phyloP scores from a whole-genome alignment of 768 basidiomycete genomes.

The Boletus subparvulus region DNA sequence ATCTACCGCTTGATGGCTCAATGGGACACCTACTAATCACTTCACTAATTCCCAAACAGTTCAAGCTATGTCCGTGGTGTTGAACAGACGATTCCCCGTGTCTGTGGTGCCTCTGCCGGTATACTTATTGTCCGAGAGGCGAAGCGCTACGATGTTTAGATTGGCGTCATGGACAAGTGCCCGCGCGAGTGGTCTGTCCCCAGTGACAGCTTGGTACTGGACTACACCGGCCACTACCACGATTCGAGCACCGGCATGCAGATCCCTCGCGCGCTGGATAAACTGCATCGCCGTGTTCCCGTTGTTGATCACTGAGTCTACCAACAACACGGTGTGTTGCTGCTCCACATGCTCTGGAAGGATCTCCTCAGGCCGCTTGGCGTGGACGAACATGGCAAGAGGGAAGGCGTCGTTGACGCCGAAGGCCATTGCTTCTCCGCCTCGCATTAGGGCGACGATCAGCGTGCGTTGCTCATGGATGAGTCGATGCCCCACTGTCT shows the following conservation, averaged over 20 bases:
- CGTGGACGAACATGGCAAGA: slow-evolving; percentile 16
- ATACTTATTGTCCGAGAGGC: slow-evolving; percentile 15
- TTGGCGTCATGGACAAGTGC: slow-evolving; percentile 13
- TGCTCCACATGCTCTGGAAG: slow-evolving; percentile 13
- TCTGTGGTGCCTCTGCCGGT: slow-evolving; percentile 15
- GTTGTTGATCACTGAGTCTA: slow-evolving; percentile 16
- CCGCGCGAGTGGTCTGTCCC: slow-evolving; percentile 10
- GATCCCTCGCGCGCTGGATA: slow-evolving; percentile 10
- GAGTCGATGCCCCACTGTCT: slow-evolving; percentile 15
- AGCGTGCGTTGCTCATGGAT: slow-evolving; percentile 12
- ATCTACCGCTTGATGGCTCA: too few species aligned
- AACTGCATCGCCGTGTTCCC: slow-evolving; percentile 15
- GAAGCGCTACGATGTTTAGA: slow-evolving; percentile 12
- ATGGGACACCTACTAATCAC: background rate
- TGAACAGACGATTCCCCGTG: slow-evolving; percentile 16
- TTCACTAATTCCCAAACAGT: slow-evolving; percentile 4
- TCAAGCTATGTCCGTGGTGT: slow-evolving; percentile 10
- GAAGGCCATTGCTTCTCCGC: slow-evolving; percentile 14
- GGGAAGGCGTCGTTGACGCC: slow-evolving; percentile 15
- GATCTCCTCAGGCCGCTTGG: slow-evolving; percentile 14
- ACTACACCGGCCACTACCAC: slow-evolving; percentile 15
- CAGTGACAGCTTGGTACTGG: slow-evolving; percentile 14
- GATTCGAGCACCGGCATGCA: slow-evolving; percentile 14
- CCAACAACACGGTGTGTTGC: slow-evolving; percentile 15
- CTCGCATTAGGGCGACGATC: slow-evolving; percentile 17